These are phyloP conservation scores for Phytopythium vexans DNA, from an alignment of 352 stramenopile species.

Conservation along the genomic window DNA sequence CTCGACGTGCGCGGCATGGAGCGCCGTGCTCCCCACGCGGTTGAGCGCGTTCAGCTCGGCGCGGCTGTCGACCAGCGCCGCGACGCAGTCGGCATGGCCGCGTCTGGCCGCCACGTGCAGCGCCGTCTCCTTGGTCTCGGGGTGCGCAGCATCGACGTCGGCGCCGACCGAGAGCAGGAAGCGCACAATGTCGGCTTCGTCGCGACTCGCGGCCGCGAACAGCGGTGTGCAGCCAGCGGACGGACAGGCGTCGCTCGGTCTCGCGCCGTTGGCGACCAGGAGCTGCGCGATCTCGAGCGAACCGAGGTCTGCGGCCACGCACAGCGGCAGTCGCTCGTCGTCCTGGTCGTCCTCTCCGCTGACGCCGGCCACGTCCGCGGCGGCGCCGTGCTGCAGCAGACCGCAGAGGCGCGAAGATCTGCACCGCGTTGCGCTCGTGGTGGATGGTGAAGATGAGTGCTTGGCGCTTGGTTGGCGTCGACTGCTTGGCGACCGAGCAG, in stretches of 20 bases:
- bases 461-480: no score
- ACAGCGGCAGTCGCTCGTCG: constrained; percentile 8
- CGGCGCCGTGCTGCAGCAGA: neutral
- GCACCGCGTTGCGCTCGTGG: no score
- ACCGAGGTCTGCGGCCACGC: constrained; percentile 9
- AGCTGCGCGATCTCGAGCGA: constrained; percentile 16
- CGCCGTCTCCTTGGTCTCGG: constrained; percentile 8
- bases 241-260: constrained; percentile 7
- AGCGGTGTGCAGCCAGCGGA: constrained; percentile 7
- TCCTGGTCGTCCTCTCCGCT: neutral
- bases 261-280: constrained; percentile 9
- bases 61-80: constrained; percentile 7
- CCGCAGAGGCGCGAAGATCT: no score
- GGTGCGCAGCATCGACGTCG: constrained; percentile 8
- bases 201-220: constrained; percentile 11
- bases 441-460: no score
- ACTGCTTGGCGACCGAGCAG: no score
- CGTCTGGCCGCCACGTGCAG: constrained; percentile 22
- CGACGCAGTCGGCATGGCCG: constrained; percentile 9
- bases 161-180: constrained; percentile 11
- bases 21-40: constrained; percentile 11
- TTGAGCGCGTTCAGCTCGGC: constrained; percentile 9
- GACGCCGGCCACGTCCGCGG: neutral
- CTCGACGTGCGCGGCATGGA: constrained; percentile 12
- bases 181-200: constrained; percentile 15